Evolutionary conservation across 768 basidiomycete species (phyloP).

Genomic region (Amanita thiersii): DNA sequence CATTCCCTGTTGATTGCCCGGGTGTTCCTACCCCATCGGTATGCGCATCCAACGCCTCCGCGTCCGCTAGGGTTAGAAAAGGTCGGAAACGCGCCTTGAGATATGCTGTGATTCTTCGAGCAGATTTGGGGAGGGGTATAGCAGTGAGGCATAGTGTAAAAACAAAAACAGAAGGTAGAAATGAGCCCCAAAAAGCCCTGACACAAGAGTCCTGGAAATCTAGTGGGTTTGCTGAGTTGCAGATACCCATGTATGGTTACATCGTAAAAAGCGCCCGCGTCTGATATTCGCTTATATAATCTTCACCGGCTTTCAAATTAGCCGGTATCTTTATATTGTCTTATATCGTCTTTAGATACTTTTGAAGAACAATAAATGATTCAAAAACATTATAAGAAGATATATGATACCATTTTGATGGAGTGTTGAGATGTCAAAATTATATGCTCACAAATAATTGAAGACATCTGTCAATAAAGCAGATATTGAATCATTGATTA

Average conservation of each 20-base stretch:
- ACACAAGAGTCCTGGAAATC: constrained; percentile 41
- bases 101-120: constrained; percentile 16
- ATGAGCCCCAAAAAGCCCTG: constrained; percentile 41
- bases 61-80: constrained; percentile 47
- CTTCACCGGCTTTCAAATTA: too few relatives aligned
- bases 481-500: too few relatives aligned
- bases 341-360: too few relatives aligned
- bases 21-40: constrained; percentile 15
- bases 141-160: constrained; percentile 29
- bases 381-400: too few relatives aligned
- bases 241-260: constrained; percentile 31
- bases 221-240: constrained; percentile 22
- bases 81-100: constrained; percentile 25
- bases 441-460: too few relatives aligned
- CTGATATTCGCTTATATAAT: too few relatives aligned
- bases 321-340: too few relatives aligned
- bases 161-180: constrained; percentile 39
- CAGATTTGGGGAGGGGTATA: constrained; percentile 21
- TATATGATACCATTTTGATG: too few relatives aligned
- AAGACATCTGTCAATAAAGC: too few relatives aligned
- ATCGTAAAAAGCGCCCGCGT: too few relatives aligned
- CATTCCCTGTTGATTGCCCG: constrained; percentile 15
- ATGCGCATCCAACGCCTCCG: constrained; percentile 36
- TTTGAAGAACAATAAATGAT: too few relatives aligned
- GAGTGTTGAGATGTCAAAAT: too few relatives aligned